Base-by-base conservation (phyloP, 306 rosid genomes). In the Casuarina cunninghamiana region DNA sequence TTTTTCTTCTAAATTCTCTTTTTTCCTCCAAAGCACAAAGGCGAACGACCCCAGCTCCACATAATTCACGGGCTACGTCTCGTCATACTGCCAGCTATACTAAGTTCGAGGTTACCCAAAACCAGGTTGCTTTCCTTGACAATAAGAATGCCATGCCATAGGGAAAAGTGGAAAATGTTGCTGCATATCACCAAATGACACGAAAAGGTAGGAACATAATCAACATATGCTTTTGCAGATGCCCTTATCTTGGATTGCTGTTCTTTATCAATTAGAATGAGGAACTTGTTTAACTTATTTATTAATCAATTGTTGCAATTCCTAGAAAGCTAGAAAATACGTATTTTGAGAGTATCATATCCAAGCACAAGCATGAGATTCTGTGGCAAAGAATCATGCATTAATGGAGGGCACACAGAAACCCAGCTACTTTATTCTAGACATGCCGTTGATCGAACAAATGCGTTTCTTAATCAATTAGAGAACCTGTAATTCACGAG, bases 331-430 rank as follows among this genome's bases (percentile, higher is more conserved):
- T 60, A 32, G 8, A 9, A 9, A 11, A 60, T 60, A 5, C 10
- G 6, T 26, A 26, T 61, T 10, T 6, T 4, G 4, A 35, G 41
- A 8, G 67, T 57, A 57, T 57, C 32, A 57, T 57, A 57, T 57
- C 63, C 26, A 11, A 61, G 67, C 41, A 10, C 67, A 61, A 61
- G 67, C 67, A 61, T 35, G 67, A 61, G 67, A 61, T 61, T 61
- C 43, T 61, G 67, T 61, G 67, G 12, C 67, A 32, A 26, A 32
- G 67, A 61, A 58, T 58, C 39, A 58, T 26, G 67, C 17, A 35
- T 35, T 32, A 57, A 6, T 57, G 35, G 63, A 57, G 26, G 9
- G 35, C 63, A 21, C 5, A 57, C 32, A n/a, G 35, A 57, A n/a
- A 19, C 19, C 38, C 3, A 9, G 16, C 60, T 10, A 61, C 67